Conservation (phyloP, 1,284 basidiomycete genomes). For the Moniliella sp. region DNA sequence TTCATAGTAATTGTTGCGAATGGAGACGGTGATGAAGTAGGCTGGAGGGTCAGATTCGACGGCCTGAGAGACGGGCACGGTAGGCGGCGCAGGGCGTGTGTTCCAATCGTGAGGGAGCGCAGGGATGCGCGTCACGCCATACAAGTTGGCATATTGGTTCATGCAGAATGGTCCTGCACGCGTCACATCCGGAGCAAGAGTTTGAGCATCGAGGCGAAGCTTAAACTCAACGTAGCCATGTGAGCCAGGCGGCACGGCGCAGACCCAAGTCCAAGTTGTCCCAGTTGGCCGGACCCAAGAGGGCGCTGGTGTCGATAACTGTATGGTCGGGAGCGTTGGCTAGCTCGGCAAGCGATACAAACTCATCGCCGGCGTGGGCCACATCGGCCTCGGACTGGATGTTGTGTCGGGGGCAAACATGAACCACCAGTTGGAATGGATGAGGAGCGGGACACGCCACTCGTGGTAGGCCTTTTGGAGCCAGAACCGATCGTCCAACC, state of each 20-base stretch:
- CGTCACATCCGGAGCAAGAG: constrained; percentile 37
- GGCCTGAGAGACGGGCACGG: too few relatives aligned
- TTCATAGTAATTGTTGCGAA: constrained; percentile 61
- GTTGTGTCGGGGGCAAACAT: constrained; percentile 46
- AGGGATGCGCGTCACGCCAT: constrained; percentile 32
- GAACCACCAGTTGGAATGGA: constrained; percentile 96
- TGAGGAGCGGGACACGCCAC: constrained; percentile 60
- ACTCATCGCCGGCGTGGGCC: constrained; percentile 19
- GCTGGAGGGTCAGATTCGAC: too few relatives aligned
- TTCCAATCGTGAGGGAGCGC: constrained; percentile 36
- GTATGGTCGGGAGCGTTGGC: constrained; percentile 10
- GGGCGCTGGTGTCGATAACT: constrained; percentile 39
- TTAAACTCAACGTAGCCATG: constrained; percentile 59
- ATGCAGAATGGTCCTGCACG: constrained; percentile 42
- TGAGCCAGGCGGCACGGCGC: constrained; percentile 61
- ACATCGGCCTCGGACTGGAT: constrained; percentile 33
- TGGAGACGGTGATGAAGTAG: constrained; percentile 48
- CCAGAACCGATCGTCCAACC: constrained; percentile 92
- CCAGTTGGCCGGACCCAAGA: constrained; percentile 30
- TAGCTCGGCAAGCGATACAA: too few relatives aligned
- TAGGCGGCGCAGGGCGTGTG: too few relatives aligned
- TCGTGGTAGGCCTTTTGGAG: constrained; percentile 68
- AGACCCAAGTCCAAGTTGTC: constrained; percentile 51
- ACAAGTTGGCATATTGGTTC: constrained; percentile 41
- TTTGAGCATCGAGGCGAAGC: constrained; percentile 44